Base-by-base conservation (phyloP, 2,329 filamentous ascomycete genomes). In the Rhynchosporium secalis region DNA sequence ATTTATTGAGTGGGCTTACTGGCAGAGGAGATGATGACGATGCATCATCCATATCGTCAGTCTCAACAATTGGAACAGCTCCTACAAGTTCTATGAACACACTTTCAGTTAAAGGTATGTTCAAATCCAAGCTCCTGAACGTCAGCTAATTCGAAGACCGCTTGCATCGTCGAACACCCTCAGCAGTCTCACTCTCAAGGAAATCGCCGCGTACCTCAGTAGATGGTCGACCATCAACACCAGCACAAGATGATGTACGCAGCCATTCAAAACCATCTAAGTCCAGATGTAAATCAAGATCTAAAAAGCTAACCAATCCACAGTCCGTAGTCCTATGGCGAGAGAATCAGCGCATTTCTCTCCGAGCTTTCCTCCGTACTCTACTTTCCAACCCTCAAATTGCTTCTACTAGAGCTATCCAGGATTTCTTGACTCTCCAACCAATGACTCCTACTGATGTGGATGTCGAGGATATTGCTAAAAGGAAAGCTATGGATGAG, bases 311-410 rank as follows among this genome's bases (percentile, higher is more conserved):
- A 49, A 63, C 46, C 56, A 38, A 36, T 72, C 61, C 65, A 47
- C 62, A 86, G 73, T 79, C 81, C 28, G 75, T 90, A 3, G 78
- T 85, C 0, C 79, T 98, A 15, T 93, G 90, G 78, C 85, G 95
- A 46, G 95, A 99, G 78, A 89, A 86, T 68, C 95, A 98, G 76
- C 86, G 95, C 68, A 90, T 98, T 20, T 98, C 94, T 1, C 80
- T 99, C 4, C 85, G 95, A 59, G 93, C 95, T 0, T 98, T 95
- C 74, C 78, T 99, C n/a, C 86, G 95, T 47, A 91, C 88, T 26
- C 81, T 98, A 12, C 78, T 99, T 31, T 86, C 94, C 52, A 96
- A 96, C 70, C 86, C 89, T 40, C 89, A 92, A 65, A 87, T 96
- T 64, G 91, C 93, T 41, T 85, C 87, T 62, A 96, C 92, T 0